Evolutionary conservation across 805 yeast species (phyloP).

Genomic region (Lachancea lanzarotensis): DNA sequence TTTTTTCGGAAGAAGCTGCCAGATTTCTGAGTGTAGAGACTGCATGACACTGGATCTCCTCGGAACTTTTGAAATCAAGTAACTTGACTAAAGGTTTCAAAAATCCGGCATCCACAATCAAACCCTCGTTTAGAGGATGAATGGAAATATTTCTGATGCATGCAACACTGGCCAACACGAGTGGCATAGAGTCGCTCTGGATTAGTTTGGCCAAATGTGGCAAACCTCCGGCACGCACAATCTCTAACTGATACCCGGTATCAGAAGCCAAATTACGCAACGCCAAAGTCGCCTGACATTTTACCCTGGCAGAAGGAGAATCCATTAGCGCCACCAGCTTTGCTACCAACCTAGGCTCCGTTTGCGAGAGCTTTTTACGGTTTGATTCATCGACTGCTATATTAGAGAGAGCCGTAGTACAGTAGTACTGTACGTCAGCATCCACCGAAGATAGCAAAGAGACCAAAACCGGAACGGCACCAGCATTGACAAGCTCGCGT

Average conservation of each 20-base stretch:
- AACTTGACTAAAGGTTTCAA: conserved; percentile 82
- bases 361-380: conserved; percentile 78
- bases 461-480: conserved; percentile 95
- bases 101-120: conserved; percentile 95
- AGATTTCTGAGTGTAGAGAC: conserved; percentile 91
- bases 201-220: conserved; percentile 87
- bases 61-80: conserved; percentile 78
- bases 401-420: conserved; percentile 94
- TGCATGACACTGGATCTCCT: conserved; percentile 97
- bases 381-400: conserved; percentile 95
- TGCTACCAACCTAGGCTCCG: conserved; percentile 86
- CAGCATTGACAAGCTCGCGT: conserved; percentile 93
- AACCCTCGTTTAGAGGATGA: conserved; percentile 91
- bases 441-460: conserved; percentile 78
- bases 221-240: conserved; percentile 91
- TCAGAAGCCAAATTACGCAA: conserved; percentile 94
- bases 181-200: conserved; percentile 84
- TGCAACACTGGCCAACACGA: conserved; percentile 94
- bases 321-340: conserved; percentile 89
- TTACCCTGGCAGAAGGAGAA: conserved; percentile 87
- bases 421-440: conserved; percentile 95
- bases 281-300: conserved; percentile 97
- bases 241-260: conserved; percentile 90
- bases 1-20: conserved; percentile 92
- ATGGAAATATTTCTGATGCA: conserved; percentile 96